Evolutionary conservation across 192 early-diverging fungal species (phyloP).

Genomic region (Entomortierella chlamydospora): DNA sequence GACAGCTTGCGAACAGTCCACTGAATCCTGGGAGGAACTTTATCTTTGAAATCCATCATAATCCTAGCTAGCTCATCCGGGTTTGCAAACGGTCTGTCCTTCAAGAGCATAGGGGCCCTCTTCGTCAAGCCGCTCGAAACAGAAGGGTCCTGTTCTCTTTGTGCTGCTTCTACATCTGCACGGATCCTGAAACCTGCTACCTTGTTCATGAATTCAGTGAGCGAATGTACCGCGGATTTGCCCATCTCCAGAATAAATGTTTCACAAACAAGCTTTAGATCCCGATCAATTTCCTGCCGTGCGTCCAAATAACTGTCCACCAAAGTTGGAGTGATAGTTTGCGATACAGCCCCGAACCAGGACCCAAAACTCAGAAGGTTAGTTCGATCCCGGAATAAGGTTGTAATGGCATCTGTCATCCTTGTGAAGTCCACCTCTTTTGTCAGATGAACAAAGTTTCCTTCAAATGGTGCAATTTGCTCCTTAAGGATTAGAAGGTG

Average conservation of each 20-base stretch:
- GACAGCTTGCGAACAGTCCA: conserved; percentile 68
- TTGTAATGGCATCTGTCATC: conserved; percentile 62
- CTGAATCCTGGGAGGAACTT: conserved; percentile 61
- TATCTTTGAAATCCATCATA: conserved; percentile 64
- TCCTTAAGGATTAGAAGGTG: conserved; percentile 88
- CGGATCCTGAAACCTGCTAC: conserved; percentile 69
- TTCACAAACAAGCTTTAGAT: conserved; percentile 80
- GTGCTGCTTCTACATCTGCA: conserved; percentile 51
- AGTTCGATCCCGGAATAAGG: conserved; percentile 38
- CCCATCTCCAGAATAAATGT: conserved; percentile 79
- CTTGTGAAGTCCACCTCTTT: conserved; percentile 75
- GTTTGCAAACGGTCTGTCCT: conserved; percentile 63
- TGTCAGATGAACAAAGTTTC: conserved; percentile 77
- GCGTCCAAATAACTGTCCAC: conserved; percentile 62
- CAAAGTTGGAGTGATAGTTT: conserved; percentile 61
- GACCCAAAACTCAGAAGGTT: conserved; percentile 54
- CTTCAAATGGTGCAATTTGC: conserved; percentile 82
- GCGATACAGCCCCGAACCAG: conserved; percentile 48
- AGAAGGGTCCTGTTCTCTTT: conserved; percentile 32
- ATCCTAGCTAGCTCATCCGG: conserved; percentile 44
- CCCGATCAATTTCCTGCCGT: conserved; percentile 69
- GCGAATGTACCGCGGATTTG: conserved; percentile 69
- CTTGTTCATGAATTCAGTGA: conserved; percentile 75
- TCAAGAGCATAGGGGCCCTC: conserved; percentile 52
- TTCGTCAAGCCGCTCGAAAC: conserved; percentile 4